Conservation (phyloP, 164 flowering plant genomes). For the Berberis vulgaris region DNA sequence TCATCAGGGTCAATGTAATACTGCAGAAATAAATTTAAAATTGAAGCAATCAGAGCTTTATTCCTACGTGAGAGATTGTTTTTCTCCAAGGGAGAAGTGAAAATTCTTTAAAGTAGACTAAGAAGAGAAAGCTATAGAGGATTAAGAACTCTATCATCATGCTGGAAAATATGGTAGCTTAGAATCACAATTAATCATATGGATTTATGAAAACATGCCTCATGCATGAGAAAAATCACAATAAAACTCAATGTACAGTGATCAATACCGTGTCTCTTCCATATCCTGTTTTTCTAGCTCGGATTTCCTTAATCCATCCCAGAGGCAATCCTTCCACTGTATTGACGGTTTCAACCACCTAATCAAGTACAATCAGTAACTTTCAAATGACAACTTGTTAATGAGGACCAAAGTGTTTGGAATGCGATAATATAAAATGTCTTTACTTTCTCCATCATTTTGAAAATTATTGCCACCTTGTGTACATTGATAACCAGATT, state of each 20-base stretch:
- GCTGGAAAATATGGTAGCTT: too few relatives aligned
- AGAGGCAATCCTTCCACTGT: constrained; percentile 41
- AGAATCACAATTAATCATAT: neutral
- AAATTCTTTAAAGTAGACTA: neutral
- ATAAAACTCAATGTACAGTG: neutral
- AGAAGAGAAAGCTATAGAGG: neutral
- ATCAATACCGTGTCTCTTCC: constrained; percentile 40
- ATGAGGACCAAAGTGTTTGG: too few relatives aligned
- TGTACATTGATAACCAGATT: too few relatives aligned
- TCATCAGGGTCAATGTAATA: constrained; percentile 54
- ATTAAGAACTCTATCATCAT: neutral
- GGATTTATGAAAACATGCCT: neutral
- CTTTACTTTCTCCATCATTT: too few relatives aligned
- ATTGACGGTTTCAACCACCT: neutral
- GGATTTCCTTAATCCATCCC: constrained; percentile 54
- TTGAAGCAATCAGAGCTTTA: neutral
- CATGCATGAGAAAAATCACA: too few relatives aligned
- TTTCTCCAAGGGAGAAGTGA: neutral
- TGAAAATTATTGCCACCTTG: too few relatives aligned
- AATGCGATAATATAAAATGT: too few relatives aligned
- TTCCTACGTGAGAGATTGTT: neutral
- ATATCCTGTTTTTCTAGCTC: constrained; percentile 16
- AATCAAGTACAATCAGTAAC: too few relatives aligned
- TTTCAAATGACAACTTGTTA: too few relatives aligned
- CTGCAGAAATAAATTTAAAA: constrained; percentile 31